Conservation (phyloP, 768 basidiomycete genomes). For the Amanita polypyramis region DNA sequence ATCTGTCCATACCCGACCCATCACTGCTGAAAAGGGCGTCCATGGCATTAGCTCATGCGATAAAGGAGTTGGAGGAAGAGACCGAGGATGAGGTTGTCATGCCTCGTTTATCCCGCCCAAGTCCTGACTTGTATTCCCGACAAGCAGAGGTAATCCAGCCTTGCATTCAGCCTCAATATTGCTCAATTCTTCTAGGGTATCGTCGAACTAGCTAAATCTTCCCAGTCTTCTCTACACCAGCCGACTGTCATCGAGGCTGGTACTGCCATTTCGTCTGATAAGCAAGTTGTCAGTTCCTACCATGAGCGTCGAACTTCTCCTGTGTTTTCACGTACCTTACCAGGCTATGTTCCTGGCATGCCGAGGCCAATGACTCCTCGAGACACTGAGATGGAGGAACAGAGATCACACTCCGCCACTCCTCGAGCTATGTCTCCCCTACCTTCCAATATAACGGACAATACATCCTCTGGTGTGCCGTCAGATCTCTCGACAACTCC, state of each 20-base stretch:
- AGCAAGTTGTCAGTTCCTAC: slow-evolving; percentile 33
- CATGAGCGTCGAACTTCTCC: slow-evolving; percentile 51
- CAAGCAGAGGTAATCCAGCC: slow-evolving; percentile 1
- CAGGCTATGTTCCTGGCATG: slow-evolving; percentile 88
- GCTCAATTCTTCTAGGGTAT: background rate
- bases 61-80: slow-evolving; percentile 70
- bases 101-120: slow-evolving; percentile 35
- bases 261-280: slow-evolving; percentile 64
- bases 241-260: slow-evolving; percentile 42
- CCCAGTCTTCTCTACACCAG: slow-evolving; percentile 5
- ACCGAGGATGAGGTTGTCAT: slow-evolving; percentile 70
- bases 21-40: slow-evolving; percentile 54
- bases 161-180: background rate
- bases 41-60: slow-evolving; percentile 63
- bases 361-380: slow-evolving; percentile 87
- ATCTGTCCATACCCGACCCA: slow-evolving; percentile 30
- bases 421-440: slow-evolving; percentile 70
- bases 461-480: slow-evolving; percentile 20
- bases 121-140: background rate
- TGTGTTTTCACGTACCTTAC: slow-evolving; percentile 50
- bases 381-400: slow-evolving; percentile 64
- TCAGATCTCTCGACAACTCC: slow-evolving; percentile 27
- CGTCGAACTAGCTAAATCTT: background rate
- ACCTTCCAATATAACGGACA: slow-evolving; percentile 21
- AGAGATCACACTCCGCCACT: slow-evolving; percentile 61